Percentiles rank a stretch among this genome's conserved stretches.
phyloP scores from a whole-genome alignment of 192 early-diverging fungal species.

The Dissophora globulifera region DNA sequence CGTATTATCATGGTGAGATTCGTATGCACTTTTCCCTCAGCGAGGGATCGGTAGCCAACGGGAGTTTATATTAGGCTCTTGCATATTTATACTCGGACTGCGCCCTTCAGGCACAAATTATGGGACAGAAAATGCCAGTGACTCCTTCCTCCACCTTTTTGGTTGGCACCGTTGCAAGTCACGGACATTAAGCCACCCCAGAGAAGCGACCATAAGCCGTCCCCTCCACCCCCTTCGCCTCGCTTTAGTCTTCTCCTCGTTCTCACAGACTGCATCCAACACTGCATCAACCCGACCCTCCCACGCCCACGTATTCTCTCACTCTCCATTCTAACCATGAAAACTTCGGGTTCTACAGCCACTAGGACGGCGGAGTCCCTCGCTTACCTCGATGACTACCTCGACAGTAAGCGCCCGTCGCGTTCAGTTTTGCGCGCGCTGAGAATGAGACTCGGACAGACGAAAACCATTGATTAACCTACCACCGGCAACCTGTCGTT shows the following conservation, averaged over 20 bases:
- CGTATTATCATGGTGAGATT: slow-evolving; percentile 41
- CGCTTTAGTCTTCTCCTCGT: neutral
- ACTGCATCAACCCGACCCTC: neutral
- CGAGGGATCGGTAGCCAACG: slow-evolving; percentile 51
- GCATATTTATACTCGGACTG: too few relatives aligned
- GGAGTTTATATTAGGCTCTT: neutral
- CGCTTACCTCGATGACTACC: slow-evolving; percentile 88
- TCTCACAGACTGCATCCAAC: neutral
- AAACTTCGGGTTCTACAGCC: slow-evolving; percentile 28
- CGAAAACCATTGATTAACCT: too few relatives aligned
- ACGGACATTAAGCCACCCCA: too few relatives aligned
- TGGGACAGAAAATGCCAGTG: too few relatives aligned
- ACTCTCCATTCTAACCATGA: slow-evolving; percentile 25
- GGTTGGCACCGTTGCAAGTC: too few relatives aligned
- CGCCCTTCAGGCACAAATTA: too few relatives aligned
- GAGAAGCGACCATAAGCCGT: neutral
- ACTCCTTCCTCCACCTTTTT: too few relatives aligned
- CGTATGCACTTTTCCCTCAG: slow-evolving; percentile 57
- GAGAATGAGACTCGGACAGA: too few relatives aligned
- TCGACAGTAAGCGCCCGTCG: slow-evolving; percentile 78
- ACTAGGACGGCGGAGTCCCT: slow-evolving; percentile 58
- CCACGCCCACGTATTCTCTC: neutral
- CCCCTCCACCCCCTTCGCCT: too few relatives aligned
- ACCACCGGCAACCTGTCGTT: too few relatives aligned
- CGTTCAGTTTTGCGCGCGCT: too few relatives aligned